Evolutionary conservation across 176 grass and related monocot genomes (phyloP).

Genomic region (Rhynchospora tenuis): DNA sequence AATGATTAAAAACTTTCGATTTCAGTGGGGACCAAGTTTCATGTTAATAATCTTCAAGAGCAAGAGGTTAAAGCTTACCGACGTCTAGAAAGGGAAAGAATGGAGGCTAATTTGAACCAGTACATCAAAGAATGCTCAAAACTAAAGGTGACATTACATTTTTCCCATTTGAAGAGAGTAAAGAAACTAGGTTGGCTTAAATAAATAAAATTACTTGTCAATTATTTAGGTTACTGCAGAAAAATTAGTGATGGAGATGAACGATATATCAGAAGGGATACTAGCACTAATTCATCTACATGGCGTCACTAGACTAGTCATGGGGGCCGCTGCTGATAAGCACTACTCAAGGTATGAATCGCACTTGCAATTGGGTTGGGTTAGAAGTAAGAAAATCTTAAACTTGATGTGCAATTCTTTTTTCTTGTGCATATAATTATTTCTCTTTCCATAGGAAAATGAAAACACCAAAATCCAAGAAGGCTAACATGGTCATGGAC

Average conservation of each 20-base stretch:
- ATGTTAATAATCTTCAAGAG: slow-evolving; percentile 23
- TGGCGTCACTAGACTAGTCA: slow-evolving; percentile 52
- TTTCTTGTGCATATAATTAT: background rate
- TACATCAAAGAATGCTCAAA: slow-evolving; percentile 39
- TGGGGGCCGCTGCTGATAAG: slow-evolving; percentile 59
- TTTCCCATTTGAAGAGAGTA: background rate
- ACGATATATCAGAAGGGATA: slow-evolving; percentile 54
- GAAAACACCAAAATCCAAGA: slow-evolving; percentile 53
- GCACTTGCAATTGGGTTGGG: slow-evolving; percentile 1
- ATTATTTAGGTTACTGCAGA: slow-evolving; percentile 33
- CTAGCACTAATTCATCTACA: slow-evolving; percentile 38
- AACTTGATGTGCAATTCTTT: background rate
- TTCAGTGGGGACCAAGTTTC: slow-evolving; percentile 49
- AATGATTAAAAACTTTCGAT: background rate
- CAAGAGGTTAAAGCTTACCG: slow-evolving; percentile 41
- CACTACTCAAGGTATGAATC: slow-evolving; percentile 52
- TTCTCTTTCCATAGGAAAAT: slow-evolving; percentile 42
- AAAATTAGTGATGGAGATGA: slow-evolving; percentile 51
- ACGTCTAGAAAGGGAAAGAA: slow-evolving; percentile 32
- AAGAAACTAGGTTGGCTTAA: background rate
- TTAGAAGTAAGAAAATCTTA: background rate
- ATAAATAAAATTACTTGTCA: background rate
- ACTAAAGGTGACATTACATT: slow-evolving; percentile 29
- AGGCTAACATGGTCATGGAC: slow-evolving; percentile 45
- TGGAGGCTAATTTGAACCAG: slow-evolving; percentile 31